phyloP scores from a whole-genome alignment of 495 filamentous ascomycete species.

The Aspergillus biplanus region DNA sequence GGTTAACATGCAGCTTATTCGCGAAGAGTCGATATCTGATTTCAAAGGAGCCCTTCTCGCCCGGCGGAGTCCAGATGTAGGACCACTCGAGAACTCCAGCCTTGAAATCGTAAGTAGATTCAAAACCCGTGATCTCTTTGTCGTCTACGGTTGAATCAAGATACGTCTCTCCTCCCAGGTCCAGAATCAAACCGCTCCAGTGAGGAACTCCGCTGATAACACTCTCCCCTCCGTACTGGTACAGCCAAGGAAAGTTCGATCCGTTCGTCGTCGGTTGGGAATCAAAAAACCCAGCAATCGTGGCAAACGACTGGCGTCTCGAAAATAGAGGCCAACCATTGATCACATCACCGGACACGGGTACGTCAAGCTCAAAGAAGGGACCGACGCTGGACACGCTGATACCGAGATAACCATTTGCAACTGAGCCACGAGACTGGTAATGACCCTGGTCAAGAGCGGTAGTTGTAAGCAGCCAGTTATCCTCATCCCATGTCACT shows the following conservation, averaged over 20 bases:
- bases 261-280: conserved; percentile 62
- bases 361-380: conserved; percentile 68
- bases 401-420: conserved; percentile 65
- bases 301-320: conserved; percentile 69
- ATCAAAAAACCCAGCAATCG: conserved; percentile 75
- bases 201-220: conserved; percentile 77
- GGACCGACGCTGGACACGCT: conserved; percentile 67
- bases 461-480: conserved; percentile 63
- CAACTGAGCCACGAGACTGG: conserved; percentile 64
- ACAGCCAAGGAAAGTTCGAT: conserved; percentile 73
- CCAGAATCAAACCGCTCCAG: conserved; percentile 64
- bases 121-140: conserved; percentile 61
- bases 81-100: conserved; percentile 65
- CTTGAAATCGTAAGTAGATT: conserved; percentile 65
- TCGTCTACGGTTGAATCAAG: conserved; percentile 64
- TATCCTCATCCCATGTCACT: conserved; percentile 65
- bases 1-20: conserved; percentile 64
- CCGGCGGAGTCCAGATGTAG: conserved; percentile 67
- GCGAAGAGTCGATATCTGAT: conserved; percentile 64
- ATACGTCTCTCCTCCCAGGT: conserved; percentile 58
- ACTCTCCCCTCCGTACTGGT: conserved; percentile 72
- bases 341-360: conserved; percentile 54
- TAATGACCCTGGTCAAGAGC: conserved; percentile 62
- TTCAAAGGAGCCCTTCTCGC: conserved; percentile 51
- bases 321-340: conserved; percentile 78